phyloP scores from a whole-genome alignment of 2,329 filamentous ascomycete species.

The Trichoderma sp. region DNA sequence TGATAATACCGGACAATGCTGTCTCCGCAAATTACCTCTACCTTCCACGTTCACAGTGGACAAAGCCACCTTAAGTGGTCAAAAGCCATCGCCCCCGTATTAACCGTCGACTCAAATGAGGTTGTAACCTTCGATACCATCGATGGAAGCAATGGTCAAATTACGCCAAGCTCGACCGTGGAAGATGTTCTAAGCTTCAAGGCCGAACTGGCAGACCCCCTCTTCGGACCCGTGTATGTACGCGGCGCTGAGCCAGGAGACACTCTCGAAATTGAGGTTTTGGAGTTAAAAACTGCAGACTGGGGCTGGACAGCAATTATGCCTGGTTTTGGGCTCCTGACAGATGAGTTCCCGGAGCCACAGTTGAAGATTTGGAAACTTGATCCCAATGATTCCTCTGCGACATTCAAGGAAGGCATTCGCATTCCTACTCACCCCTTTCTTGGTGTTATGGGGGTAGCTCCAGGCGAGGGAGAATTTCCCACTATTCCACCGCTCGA shows the following conservation, averaged over 20 bases:
- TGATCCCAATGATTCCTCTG: not conserved
- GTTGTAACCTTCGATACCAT: conserved; percentile 4
- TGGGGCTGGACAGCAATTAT: conserved; percentile 13
- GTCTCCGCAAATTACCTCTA: not conserved
- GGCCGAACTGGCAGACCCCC: not conserved
- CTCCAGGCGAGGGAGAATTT: not conserved
- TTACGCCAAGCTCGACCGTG: not conserved
- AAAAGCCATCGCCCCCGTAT: not conserved
- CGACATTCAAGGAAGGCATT: conserved; percentile 6
- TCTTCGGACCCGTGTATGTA: conserved; percentile 3
- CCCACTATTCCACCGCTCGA: conserved; percentile 7
- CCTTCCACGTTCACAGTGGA: not conserved
- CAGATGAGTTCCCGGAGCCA: not conserved
- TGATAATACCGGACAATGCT: not conserved
- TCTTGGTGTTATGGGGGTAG: conserved; percentile 11
- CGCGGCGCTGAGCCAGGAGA: conserved; percentile 1
- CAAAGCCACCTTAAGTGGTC: conserved; percentile 10
- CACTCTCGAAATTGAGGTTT: conserved; percentile 1
- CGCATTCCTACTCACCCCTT: conserved; percentile 7
- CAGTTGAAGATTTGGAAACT: not conserved
- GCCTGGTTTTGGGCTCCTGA: not conserved
- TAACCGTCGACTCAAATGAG: not conserved
- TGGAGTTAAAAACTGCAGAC: not conserved
- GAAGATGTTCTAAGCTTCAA: not conserved
- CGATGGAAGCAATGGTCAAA: conserved; percentile 6